A percentile compares a stretch with the other conserved stretches of the same genome.
phyloP scores from a whole-genome alignment of 192 early-diverging fungal genomes.

The Backusella macrospora region DNA sequence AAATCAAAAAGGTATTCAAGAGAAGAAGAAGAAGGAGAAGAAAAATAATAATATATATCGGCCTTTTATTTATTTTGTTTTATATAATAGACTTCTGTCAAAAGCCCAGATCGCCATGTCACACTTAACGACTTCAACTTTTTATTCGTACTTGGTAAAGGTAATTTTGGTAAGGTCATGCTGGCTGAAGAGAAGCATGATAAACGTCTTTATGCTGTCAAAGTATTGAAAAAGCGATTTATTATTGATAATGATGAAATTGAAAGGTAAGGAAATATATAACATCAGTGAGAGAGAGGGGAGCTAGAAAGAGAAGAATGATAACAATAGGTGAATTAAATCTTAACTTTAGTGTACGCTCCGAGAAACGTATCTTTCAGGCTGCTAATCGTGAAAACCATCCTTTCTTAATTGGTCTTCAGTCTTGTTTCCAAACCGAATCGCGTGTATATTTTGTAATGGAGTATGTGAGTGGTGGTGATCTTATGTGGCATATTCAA shows the following conservation, averaged over 20 bases:
- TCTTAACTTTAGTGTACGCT: constrained; percentile 62
- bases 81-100: neutral
- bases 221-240: constrained; percentile 97
- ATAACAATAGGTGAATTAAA: neutral
- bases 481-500: constrained; percentile 99
- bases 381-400: constrained; percentile 89
- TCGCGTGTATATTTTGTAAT: constrained; percentile 97
- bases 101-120: constrained; percentile 56
- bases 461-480: constrained; percentile 97
- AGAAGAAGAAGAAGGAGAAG: neutral
- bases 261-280: constrained; percentile 57
- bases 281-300: no score
- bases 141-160: constrained; percentile 93
- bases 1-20: neutral
- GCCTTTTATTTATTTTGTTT: neutral
- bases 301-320: neutral
- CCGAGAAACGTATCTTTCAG: constrained; percentile 94
- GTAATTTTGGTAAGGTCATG: constrained; percentile 99
- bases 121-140: constrained; percentile 94
- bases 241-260: constrained; percentile 99
- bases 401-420: constrained; percentile 95
- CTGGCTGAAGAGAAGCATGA: constrained; percentile 89
- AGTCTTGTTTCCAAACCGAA: constrained; percentile 96
- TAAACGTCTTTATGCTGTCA: constrained; percentile 91
- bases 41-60: neutral